Percentiles rank a stretch among this genome's conserved stretches.
Conservation (phyloP, 2,329 filamentous ascomycete genomes). For the Diplodia intermedia region DNA sequence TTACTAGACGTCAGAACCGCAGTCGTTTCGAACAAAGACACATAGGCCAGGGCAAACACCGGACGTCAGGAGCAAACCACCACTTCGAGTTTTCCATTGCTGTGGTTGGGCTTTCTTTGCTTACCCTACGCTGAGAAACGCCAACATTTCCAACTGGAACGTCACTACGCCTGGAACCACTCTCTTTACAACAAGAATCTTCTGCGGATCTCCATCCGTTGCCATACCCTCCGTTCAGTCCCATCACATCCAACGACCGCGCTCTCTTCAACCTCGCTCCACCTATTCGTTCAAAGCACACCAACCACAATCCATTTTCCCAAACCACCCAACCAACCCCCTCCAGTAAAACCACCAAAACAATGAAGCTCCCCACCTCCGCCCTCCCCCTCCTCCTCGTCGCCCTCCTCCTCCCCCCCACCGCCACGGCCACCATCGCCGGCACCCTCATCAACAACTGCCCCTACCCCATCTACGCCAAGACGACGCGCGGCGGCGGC, state of each 20-base stretch:
- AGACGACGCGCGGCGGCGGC: conserved; percentile 14
- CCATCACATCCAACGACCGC: background rate
- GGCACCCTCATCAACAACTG: conserved; percentile 23
- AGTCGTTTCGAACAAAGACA: background rate
- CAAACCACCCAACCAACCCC: no score
- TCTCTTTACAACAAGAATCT: background rate
- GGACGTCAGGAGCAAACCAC: background rate
- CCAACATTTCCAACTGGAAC: background rate
- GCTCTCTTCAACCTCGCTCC: background rate
- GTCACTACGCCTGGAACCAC: background rate
- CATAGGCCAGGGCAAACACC: background rate
- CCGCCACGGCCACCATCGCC: background rate
- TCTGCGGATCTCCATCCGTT: no score
- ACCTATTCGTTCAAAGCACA: no score
- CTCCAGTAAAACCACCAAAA: background rate
- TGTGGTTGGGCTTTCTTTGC: background rate
- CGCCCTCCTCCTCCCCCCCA: background rate
- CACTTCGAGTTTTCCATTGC: background rate
- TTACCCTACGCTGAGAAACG: background rate
- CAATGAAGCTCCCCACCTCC: conserved; percentile 1
- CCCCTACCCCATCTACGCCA: conserved; percentile 15
- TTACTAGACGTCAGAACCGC: background rate
- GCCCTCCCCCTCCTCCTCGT: background rate
- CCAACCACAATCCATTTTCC: background rate
- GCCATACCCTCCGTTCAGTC: no score